Evolutionary conservation across 805 yeast species (phyloP).

Genomic region (Schizosaccharomyces osmophilus): DNA sequence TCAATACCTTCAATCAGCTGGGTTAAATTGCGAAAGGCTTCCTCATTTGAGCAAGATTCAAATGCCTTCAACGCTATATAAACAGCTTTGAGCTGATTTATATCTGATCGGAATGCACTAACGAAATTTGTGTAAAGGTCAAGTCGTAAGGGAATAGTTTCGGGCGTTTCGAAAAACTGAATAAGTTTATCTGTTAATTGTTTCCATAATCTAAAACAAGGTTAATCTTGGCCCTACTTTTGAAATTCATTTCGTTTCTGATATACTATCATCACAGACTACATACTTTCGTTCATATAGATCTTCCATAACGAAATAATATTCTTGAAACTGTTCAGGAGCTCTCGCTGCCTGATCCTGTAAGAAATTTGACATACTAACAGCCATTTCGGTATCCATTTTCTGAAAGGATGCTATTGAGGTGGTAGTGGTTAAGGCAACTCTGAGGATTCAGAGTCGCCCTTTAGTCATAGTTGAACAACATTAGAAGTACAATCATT

Average conservation of each 20-base stretch:
- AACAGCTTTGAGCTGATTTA: conserved; percentile 58
- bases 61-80: conserved; percentile 38
- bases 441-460: no score
- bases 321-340: background rate
- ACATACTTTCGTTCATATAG: conserved; percentile 1
- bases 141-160: conserved; percentile 30
- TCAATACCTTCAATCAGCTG: conserved; percentile 23
- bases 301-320: background rate
- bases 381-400: background rate
- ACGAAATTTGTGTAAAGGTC: conserved; percentile 52
- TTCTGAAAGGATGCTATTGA: background rate
- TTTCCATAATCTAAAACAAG: conserved; percentile 41
- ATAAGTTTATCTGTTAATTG: conserved; percentile 53
- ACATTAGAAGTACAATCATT: no score
- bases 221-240: background rate
- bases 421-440: background rate
- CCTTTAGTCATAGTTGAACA: no score
- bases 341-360: background rate
- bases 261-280: background rate
- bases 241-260: no score
- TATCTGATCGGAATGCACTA: conserved; percentile 34
- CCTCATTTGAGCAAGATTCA: conserved; percentile 12
- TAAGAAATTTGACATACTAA: background rate
- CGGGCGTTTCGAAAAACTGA: conserved; percentile 33
- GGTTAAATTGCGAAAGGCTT: conserved; percentile 26